Evolutionary conservation across 257 asterid species (phyloP).

Genomic region (Solanum sitiens): DNA sequence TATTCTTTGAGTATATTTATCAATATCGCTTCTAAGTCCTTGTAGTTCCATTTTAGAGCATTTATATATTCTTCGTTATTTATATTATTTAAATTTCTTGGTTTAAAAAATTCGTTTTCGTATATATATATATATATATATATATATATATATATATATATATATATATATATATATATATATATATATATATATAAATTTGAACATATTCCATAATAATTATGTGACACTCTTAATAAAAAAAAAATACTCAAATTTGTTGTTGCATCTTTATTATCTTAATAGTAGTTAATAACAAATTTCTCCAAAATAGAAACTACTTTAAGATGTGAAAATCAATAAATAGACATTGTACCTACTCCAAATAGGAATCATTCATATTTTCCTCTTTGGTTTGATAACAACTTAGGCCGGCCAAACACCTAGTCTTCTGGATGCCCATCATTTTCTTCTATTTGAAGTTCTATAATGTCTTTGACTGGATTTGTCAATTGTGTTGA

Average conservation of each 20-base stretch:
- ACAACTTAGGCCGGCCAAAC: background rate
- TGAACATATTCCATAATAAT: background rate
- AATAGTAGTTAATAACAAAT: background rate
- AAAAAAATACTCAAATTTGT: background rate
- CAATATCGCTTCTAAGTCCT: too few relatives aligned
- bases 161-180: too few relatives aligned
- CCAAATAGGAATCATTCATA: background rate
- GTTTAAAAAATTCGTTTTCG: too few relatives aligned
- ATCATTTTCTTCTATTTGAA: background rate
- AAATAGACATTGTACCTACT: background rate
- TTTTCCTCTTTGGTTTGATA: background rate
- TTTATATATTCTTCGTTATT: too few relatives aligned
- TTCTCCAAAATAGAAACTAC: background rate
- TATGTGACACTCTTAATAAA: fast-evolving
- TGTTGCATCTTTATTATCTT: background rate
- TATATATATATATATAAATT: background rate
- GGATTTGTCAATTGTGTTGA: background rate
- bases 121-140: too few relatives aligned
- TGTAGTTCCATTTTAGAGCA: too few relatives aligned
- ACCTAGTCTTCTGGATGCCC: background rate
- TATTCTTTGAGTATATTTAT: too few relatives aligned
- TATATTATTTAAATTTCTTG: too few relatives aligned
- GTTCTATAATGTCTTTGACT: background rate
- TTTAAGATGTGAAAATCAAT: background rate
- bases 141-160: too few relatives aligned